Evolutionary conservation across 495 filamentous ascomycete species (phyloP), one percentile per base, ranked within the genome.

Genomic region (Glarea lozoyensis): DNA sequence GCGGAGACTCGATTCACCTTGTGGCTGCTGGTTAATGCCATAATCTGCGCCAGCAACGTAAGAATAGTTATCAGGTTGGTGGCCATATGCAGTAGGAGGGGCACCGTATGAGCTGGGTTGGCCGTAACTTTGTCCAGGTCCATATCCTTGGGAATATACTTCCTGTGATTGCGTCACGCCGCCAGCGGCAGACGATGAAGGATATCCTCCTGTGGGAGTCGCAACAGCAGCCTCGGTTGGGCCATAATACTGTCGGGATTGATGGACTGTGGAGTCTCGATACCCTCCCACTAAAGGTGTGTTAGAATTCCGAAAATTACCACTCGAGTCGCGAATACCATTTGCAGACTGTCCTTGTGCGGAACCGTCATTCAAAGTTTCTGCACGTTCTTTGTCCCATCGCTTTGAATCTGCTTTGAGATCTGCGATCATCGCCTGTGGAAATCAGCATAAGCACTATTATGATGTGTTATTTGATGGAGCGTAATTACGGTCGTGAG

Each of bases 361-460:
- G 42, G 61, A 60, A n/a, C n/a, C n/a, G n/a, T n/a, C n/a, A n/a
- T n/a, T n/a, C n/a, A n/a, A n/a, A 29, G 70, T 42, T 25, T 50
- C 71, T 63, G 66, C 70, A 57, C 62, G 76, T 69, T 87, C 84
- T 56, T 76, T 71, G 60, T 83, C 78, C 86, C 85, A 94, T 57
- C 83, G 76, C 55, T 69, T 70, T 18, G 87, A 89, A 63, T 92
- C 86, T 58, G 73, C 69, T 59, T 86, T 87, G 46, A 94, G 63
- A 68, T 94, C 87, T 65, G 79, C 72, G 55, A 90, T 87, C 86
- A 90, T 90, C 60, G 84, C 82, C 86, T 93, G 29, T 24, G 31
- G 21, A 40, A 2, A 37, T 56, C 38, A 56, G 53, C 45, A 42
- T 38, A 29, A 29, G 7, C 7, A 29, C 16, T 17, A 2, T 12